Evolutionary conservation across 805 yeast genomes (phyloP), one percentile per base, ranked within the genome.

Genomic region (Spathaspora sp.): DNA sequence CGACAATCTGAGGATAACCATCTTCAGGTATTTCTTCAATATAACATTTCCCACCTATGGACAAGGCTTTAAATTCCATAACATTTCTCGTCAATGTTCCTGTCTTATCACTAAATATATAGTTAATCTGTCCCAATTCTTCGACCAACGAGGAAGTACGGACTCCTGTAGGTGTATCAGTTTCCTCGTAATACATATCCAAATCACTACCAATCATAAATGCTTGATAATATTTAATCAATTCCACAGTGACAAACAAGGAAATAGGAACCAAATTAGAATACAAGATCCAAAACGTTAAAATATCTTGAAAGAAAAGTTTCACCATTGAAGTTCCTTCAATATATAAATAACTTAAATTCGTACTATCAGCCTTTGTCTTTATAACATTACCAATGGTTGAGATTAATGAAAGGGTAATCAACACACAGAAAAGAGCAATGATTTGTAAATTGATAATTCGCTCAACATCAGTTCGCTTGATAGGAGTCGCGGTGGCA

Each of bases 211-310:
- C 87, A 57, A 94, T 94, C 83, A 94, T 82, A 62, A 78, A 88
- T 0, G 97, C 99, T 68, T 93, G 98, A 67, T 93, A 92, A 67
- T 87, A 96, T 66, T 94, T 94, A 73, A 94, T 91, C 57, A 93
- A 77, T 69, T 94, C 99, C 35, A 94, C 96, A 0, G 99, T 94
- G 12, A 94, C 99, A 63, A 94, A 94, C 60, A 93, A 75, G 1
- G 97, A 90, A 63, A 94, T 94, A 2, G 99, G 99, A n/a, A 94
- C 99, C 71, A 94, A 77, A 65, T 94, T 94, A 1, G 99, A 94
- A 61, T 88, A 96, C 50, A 94, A 71, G 72, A 94, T 92, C 99
- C 99, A 94, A 63, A 86, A 94, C 0, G 99, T 96, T 55, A 94
- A 76, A 38, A 94, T 66, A 67, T 93, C 97, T 57, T 83, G 82